phyloP scores from a whole-genome alignment of 2,329 filamentous ascomycete species.

The Verticillium dahliae region DNA sequence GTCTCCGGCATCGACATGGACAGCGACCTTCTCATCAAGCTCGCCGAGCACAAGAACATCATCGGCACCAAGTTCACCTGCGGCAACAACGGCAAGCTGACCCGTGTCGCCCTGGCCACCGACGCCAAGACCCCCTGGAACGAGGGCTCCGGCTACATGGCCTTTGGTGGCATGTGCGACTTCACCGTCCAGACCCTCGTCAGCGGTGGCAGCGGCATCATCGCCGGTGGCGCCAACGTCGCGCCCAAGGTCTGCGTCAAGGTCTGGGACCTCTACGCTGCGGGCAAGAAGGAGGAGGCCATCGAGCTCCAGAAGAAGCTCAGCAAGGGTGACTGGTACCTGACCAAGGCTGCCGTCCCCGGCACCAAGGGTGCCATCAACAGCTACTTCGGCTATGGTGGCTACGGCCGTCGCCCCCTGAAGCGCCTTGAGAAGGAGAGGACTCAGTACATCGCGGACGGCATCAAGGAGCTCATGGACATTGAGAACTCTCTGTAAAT shows the following conservation, averaged over 20 bases:
- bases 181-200: constrained; percentile 78
- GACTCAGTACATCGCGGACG: constrained; percentile 45
- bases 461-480: constrained; percentile 58
- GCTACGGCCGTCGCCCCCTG: constrained; percentile 66
- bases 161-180: constrained; percentile 81
- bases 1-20: constrained; percentile 86
- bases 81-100: constrained; percentile 84
- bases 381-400: constrained; percentile 75
- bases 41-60: constrained; percentile 77
- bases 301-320: constrained; percentile 70
- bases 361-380: constrained; percentile 83
- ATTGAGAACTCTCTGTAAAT: constrained; percentile 48
- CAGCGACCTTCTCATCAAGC: constrained; percentile 75
- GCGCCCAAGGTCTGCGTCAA: constrained; percentile 75
- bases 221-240: constrained; percentile 79
- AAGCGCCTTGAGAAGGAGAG: constrained; percentile 56
- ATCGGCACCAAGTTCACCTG: constrained; percentile 89
- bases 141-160: constrained; percentile 66
- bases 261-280: constrained; percentile 69
- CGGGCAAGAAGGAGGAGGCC: constrained; percentile 70
- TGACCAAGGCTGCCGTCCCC: constrained; percentile 76
- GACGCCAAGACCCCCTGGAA: constrained; percentile 60
- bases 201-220: constrained; percentile 75
- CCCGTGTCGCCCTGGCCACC: constrained; percentile 68
- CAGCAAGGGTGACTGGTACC: constrained; percentile 72